These are phyloP conservation scores for Phytophthora idaei DNA, from an alignment of 352 stramenopile species.

Conservation along the genomic window DNA sequence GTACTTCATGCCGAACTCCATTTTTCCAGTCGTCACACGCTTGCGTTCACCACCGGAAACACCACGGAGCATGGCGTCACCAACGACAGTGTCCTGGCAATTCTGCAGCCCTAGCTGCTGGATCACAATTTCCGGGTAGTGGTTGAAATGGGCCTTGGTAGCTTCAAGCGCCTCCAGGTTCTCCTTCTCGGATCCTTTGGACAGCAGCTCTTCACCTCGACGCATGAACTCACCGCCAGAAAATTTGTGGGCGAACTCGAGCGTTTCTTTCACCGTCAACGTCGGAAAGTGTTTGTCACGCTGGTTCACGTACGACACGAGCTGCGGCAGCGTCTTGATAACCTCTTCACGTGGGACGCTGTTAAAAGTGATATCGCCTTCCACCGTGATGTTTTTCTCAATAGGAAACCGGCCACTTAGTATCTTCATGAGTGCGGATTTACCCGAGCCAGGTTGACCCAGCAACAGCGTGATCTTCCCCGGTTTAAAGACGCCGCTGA, in stretches of 20 bases:
- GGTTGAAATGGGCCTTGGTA: conserved; percentile 2
- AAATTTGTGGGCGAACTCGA: conserved; percentile 47
- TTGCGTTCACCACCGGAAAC: conserved; percentile 63
- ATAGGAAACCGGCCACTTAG: conserved; percentile 45
- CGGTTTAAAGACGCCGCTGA: conserved; percentile 39
- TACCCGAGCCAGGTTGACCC: conserved; percentile 40
- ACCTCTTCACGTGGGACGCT: conserved; percentile 33
- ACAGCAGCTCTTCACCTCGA: conserved; percentile 5
- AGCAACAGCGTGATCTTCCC: conserved; percentile 47
- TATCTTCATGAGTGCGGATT: conserved; percentile 49
- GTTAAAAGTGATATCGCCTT: conserved; percentile 50
- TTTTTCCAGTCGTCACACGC: conserved; percentile 49
- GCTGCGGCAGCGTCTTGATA: conserved; percentile 42
- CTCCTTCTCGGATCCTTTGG: conserved; percentile 5
- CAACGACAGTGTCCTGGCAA: conserved; percentile 63
- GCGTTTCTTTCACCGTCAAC: conserved; percentile 56
- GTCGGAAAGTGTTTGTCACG: conserved; percentile 54
- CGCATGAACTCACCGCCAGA: background rate
- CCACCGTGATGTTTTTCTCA: conserved; percentile 43
- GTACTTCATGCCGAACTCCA: conserved; percentile 75
- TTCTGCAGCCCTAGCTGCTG: conserved; percentile 35
- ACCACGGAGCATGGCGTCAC: conserved; percentile 54
- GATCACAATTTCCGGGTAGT: conserved; percentile 27
- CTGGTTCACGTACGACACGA: conserved; percentile 52
- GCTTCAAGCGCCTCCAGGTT: conserved; percentile 16